Evolutionary conservation across 75 land plant genomes (phyloP), one percentile per base, ranked within the genome.

Genomic region (Pinus tabuliformis): DNA sequence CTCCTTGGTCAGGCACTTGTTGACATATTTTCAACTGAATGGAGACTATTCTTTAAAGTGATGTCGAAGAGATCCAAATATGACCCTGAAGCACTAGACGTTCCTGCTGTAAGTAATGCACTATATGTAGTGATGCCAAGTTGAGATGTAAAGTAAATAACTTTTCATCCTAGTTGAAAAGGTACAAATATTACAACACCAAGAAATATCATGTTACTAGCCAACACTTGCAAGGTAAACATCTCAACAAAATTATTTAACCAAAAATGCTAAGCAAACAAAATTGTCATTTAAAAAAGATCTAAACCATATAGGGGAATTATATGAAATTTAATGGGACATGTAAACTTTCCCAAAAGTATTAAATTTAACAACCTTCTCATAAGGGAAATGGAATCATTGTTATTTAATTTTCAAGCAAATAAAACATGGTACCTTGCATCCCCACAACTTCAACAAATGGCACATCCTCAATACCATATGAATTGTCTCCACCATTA

Each of bases 361-460:
- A 9, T 49, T 49, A 49, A 7, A 8, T 0, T 20, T 68, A 3
- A 9, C 18, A 7, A 49, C 9, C 8, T 49, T 49, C 52, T 49
- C 52, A 49, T 8, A 74, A 4, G 56, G 68, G 58, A 2, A 57
- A 52, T 26, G 16, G 11, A 83, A 90, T 88, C 68, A 97, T 98
- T 8, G 99, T 97, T 56, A 97, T 85, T 68, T 98, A 95, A 91
- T 97, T 97, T 84, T 95, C 99, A 71, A 97, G 80, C 78, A 97
- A 77, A 77, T 97, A 95, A 73, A 94, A 91, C 21, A 94, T 93
- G 59, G 99, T 98, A 2, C 99, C 98, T 79, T 94, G 99, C 99
- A 97, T 97, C 45, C 99, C 99, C 72, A 97, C 99, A 62, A 97
- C 95, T 86, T 97, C 99, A 85, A 94, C 99, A 83, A 97, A 97